Percentiles rank a stretch among this genome's conserved stretches.
Conservation (phyloP, 192 early-diverging fungal species). For the Coemansia sp. region DNA sequence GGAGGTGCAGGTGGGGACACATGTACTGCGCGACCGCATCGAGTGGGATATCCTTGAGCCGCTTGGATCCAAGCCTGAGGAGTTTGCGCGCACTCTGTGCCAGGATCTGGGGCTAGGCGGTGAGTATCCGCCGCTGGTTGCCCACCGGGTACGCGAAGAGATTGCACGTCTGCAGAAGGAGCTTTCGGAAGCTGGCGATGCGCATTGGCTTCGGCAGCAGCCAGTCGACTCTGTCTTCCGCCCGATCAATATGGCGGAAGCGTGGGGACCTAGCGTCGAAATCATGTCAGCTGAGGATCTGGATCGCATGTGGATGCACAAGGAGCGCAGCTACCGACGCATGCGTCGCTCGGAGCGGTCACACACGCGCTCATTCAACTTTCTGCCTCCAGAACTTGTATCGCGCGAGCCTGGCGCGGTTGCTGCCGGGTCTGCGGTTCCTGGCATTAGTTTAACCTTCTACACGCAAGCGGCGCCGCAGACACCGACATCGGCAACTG, state of each 20-base stretch:
- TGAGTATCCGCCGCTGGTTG: conserved; percentile 51
- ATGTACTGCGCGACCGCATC: conserved; percentile 81
- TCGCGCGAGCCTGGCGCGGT: conserved; percentile 21
- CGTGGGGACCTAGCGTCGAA: conserved; percentile 54
- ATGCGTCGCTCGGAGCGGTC: conserved; percentile 50
- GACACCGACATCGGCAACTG: conserved; percentile 4
- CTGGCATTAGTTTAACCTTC: conserved; percentile 42
- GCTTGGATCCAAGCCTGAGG: conserved; percentile 46
- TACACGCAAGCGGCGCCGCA: conserved; percentile 29
- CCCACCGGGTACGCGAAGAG: conserved; percentile 53
- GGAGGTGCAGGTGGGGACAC: conserved; percentile 79
- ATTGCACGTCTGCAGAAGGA: conserved; percentile 46
- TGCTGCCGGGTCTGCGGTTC: conserved; percentile 23
- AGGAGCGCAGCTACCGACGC: conserved; percentile 52
- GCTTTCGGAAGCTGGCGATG: conserved; percentile 43
- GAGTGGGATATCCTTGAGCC: conserved; percentile 83
- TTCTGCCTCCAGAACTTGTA: conserved; percentile 47
- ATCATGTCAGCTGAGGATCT: conserved; percentile 53
- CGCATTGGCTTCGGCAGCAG: conserved; percentile 45
- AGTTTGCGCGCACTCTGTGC: conserved; percentile 50
- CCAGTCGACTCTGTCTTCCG: conserved; percentile 48
- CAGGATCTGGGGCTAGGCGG: conserved; percentile 51
- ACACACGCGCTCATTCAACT: conserved; percentile 47
- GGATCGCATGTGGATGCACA: conserved; percentile 53
- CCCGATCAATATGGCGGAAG: conserved; percentile 40